Percentiles rank a stretch among this genome's conserved stretches.
These are phyloP conservation scores for Aureobasidium subglaciale DNA, from an alignment of 2,329 filamentous ascomycete species.

Conservation along the genomic window DNA sequence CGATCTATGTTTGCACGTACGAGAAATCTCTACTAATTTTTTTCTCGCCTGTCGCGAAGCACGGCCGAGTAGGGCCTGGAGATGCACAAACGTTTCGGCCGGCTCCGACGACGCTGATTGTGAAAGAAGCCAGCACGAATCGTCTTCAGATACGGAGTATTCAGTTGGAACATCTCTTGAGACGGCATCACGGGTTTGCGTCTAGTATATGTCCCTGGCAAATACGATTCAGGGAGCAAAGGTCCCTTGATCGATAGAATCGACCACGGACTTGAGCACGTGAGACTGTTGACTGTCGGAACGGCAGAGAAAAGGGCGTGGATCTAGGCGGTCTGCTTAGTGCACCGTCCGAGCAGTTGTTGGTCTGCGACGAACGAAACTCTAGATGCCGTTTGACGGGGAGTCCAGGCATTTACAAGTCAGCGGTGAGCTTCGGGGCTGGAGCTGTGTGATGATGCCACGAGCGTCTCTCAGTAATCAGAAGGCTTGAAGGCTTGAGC, in stretches of 20 bases:
- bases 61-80: constrained; percentile 10
- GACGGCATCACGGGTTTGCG: neutral
- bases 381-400: constrained; percentile 8
- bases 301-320: neutral
- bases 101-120: constrained; percentile 1
- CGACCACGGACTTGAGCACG: neutral
- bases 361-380: neutral
- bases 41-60: constrained; percentile 8
- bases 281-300: constrained; percentile 7
- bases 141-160: neutral
- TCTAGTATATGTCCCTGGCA: neutral
- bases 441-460: neutral
- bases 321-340: constrained; percentile 5
- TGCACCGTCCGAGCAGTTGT: neutral
- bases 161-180: neutral
- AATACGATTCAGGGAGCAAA: neutral
- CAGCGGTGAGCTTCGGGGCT: constrained; percentile 3
- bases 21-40: constrained; percentile 4
- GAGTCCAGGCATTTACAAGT: neutral
- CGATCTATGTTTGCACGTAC: neutral
- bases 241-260: neutral
- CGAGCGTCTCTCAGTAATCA: neutral
- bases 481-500: neutral
- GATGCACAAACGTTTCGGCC: constrained; percentile 5
- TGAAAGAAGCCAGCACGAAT: neutral